These are phyloP conservation scores for Pleomassaria siparia DNA, from an alignment of 2,329 filamentous ascomycete genomes.

Conservation along the genomic window DNA sequence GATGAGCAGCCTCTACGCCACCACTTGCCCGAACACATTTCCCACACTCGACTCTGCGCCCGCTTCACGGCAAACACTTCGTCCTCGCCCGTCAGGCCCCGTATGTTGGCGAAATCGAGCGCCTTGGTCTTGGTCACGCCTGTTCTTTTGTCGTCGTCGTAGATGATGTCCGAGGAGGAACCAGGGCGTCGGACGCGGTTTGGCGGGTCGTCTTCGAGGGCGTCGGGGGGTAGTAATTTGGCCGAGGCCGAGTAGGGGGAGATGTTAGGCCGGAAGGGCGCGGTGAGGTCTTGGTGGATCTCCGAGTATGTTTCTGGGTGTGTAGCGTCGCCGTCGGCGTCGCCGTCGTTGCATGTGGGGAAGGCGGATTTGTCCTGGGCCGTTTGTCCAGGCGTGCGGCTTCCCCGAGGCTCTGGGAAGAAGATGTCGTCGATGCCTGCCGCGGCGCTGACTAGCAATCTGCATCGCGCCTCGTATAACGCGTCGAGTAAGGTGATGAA, in stretches of 20 bases:
- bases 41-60: constrained; percentile 76
- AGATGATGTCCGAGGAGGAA: constrained; percentile 24
- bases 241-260: constrained; percentile 58
- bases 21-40: constrained; percentile 75
- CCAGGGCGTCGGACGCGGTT: constrained; percentile 41
- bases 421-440: constrained; percentile 73
- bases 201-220: constrained; percentile 54
- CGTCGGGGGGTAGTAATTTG: constrained; percentile 44
- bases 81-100: constrained; percentile 76
- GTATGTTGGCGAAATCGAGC: constrained; percentile 67
- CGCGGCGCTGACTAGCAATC: constrained; percentile 68
- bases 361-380: too few relatives aligned
- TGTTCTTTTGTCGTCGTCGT: constrained; percentile 28
- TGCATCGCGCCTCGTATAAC: constrained; percentile 75
- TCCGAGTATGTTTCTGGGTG: constrained; percentile 69
- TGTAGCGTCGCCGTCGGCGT: constrained; percentile 52
- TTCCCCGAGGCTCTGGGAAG: constrained; percentile 62
- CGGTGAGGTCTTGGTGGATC: constrained; percentile 75
- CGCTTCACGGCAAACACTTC: constrained; percentile 80
- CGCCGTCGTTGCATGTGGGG: too few relatives aligned
- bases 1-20: too few relatives aligned
- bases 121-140: constrained; percentile 16
- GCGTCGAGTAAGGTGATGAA: constrained; percentile 82
- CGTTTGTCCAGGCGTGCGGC: constrained; percentile 5
- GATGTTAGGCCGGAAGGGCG: constrained; percentile 78